These are phyloP conservation scores for Hypsizygus marmoreus DNA, from an alignment of 768 basidiomycete species.

Conservation along the genomic window DNA sequence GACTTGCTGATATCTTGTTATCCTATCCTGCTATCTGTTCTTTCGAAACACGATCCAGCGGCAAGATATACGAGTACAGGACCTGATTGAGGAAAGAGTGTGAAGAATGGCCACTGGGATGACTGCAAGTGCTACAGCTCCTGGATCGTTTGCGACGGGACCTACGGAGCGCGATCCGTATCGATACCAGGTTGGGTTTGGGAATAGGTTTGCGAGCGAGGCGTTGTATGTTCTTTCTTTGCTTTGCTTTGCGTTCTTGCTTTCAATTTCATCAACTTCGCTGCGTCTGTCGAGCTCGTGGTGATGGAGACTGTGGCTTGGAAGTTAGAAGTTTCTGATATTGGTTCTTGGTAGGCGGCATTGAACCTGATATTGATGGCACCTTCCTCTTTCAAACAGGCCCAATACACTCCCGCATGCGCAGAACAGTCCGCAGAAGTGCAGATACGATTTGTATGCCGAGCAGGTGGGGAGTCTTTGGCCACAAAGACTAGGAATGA, in stretches of 20 bases:
- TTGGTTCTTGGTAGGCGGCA: too few relatives aligned
- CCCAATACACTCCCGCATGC: constrained; percentile 57
- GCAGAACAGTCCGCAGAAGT: constrained; percentile 64
- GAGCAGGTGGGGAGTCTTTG: constrained; percentile 45
- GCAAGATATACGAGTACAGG: too few relatives aligned
- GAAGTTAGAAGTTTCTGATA: too few relatives aligned
- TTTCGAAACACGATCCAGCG: too few relatives aligned
- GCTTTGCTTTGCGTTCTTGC: background rate
- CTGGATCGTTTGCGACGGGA: constrained; percentile 35
- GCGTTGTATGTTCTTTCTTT: constrained; percentile 44
- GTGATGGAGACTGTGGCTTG: too few relatives aligned
- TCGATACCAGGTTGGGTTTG: constrained; percentile 59
- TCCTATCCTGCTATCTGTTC: too few relatives aligned
- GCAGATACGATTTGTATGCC: constrained; percentile 63
- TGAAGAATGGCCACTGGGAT: too few relatives aligned
- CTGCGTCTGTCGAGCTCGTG: too few relatives aligned
- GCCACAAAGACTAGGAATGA: background rate
- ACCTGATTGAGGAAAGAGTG: too few relatives aligned
- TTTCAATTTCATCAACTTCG: background rate
- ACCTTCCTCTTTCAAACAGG: constrained; percentile 28
- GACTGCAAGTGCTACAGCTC: constrained; percentile 46
- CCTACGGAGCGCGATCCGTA: constrained; percentile 53
- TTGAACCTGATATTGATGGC: background rate
- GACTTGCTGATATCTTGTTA: too few relatives aligned
- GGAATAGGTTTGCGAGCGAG: constrained; percentile 57